Evolutionary conservation across 176 grass and related monocot species (phyloP), one percentile per base, ranked within the genome.

Genomic region (Juncus effusus): DNA sequence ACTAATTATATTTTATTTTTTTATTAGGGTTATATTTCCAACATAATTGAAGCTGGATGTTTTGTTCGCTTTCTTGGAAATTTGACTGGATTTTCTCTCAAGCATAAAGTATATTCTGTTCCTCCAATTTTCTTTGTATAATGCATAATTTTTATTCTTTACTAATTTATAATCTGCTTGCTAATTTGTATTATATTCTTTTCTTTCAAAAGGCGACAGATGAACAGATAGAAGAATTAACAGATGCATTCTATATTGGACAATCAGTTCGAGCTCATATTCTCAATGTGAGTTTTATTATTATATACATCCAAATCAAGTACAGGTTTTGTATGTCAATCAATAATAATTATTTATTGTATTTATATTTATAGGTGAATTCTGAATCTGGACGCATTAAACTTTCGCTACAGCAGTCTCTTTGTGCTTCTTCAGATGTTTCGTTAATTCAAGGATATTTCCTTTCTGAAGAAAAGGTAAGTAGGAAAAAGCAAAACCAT

Each of bases 41-140:
- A 97, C 60, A 86, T 89, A 63, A 97, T 97, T 68, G 88, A 97
- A 86, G 67, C 70, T 75, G 93, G 93, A 41, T 97, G 88, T 80
- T 97, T 97, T 66, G 82, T 97, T 85, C 85, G 88, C 55, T 97
- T 97, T 84, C 80, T 92, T 76, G 88, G 93, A 56, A 83, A 82
- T 77, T 69, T 97, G 68, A 97, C 82, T 82, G 93, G 93, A 69
- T 97, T 97, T 72, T 86, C 79, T 40, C 93, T 85, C 38, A 97
- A 92, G 80, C 79, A 87, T 77, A 89, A 88, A 91, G 93, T 97
- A 89, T 63, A 75, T 50, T 71, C 35, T 71, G 45, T 72, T 76
- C 63, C 40, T 65, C 51, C 35, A 36, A 42, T 78, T 70, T 65
- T 54, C 13, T 38, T 7, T 9, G 0, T 71, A 42, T 45, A 66